Conservation (phyloP, 2,329 filamentous ascomycete species). For the Metarhizium rileyi region DNA sequence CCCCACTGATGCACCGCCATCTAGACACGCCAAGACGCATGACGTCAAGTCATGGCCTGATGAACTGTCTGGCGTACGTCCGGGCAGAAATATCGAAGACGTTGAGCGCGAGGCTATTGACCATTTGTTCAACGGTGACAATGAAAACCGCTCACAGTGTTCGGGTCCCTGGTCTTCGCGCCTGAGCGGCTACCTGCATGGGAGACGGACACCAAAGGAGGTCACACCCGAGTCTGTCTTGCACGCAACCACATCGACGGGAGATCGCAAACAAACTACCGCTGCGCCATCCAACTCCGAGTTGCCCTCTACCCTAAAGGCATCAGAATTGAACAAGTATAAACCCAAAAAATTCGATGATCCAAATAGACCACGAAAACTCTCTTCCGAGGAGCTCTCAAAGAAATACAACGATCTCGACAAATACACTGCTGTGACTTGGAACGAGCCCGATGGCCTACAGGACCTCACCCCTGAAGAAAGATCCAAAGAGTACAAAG, state of each 20-base stretch:
- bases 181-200: slow-evolving; percentile 22
- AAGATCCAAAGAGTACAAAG: slow-evolving; percentile 21
- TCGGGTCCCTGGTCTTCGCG: slow-evolving; percentile 11
- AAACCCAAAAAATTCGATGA: slow-evolving; percentile 19
- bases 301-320: slow-evolving; percentile 35
- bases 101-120: slow-evolving; percentile 35
- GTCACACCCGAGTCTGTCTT: slow-evolving; percentile 14
- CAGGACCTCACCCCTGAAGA: slow-evolving; percentile 19
- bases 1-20: slow-evolving; percentile 22
- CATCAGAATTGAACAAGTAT: slow-evolving; percentile 23
- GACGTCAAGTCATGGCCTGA: slow-evolving; percentile 26
- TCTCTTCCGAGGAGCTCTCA: slow-evolving; percentile 22
- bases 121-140: slow-evolving; percentile 28
- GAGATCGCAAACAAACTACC: slow-evolving; percentile 24
- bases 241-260: slow-evolving; percentile 14
- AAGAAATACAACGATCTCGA: slow-evolving; percentile 31
- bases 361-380: slow-evolving; percentile 15
- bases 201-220: slow-evolving; percentile 11
- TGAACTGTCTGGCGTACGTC: slow-evolving; percentile 26
- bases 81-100: slow-evolving; percentile 33
- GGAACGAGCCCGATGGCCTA: slow-evolving; percentile 22
- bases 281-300: slow-evolving; percentile 32
- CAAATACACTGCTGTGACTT: slow-evolving; percentile 25
- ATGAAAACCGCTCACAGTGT: slow-evolving; percentile 5
- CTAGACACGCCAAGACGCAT: slow-evolving; percentile 26